Base-by-base conservation (phyloP, 1,284 basidiomycete species). In the Fomitopsis palustris region DNA sequence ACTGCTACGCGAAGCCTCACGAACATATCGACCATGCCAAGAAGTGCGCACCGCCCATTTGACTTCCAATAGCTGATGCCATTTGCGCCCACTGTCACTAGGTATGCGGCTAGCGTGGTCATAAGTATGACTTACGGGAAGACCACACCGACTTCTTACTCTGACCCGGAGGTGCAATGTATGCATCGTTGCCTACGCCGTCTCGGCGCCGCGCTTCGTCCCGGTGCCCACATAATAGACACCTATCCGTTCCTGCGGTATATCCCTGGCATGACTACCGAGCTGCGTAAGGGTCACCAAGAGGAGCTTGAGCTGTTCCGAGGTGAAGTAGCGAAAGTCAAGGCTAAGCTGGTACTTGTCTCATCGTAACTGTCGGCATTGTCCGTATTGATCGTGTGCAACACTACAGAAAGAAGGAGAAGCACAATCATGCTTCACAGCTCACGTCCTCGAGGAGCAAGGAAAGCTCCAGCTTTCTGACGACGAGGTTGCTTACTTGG, bases 51-150 rank as follows among this genome's bases (percentile, higher is more conserved):
- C n/a, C 27, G 7, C 27, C 17, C 4, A 4, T 33, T 17, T 33
- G 8, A 10, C 6, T 9, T 35, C n/a, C 7, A n/a, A 29, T 14
- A 2, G 4, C 17, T 23, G 31, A 25, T 7, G 27, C 14, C 29
- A 29, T 17, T 9, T 5, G 12, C n/a, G 9, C 27, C 17, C 29
- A 6, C 16, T 35, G 16, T 21, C 16, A 4, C 6, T 61, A 88
- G 86, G 37, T 90, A 85, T 62, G 82, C 86, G 0, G 82, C 86
- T 0, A 82, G 81, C 0, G 80, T 88, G 0, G 85, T 88, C 2
- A 78, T 90, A 70, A 78, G 81, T 1, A 76, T 89, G 52, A 83
- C 87, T 8, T 90, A 90, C 62, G 87, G 86, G 0, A 85, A 84
- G 60, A 73, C 77, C 33, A 75, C 61, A 67, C 81, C 54, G 6